These are phyloP conservation scores for Wallacemonas sp. DNA, from an alignment of 208 protist species.

Conservation along the genomic window DNA sequence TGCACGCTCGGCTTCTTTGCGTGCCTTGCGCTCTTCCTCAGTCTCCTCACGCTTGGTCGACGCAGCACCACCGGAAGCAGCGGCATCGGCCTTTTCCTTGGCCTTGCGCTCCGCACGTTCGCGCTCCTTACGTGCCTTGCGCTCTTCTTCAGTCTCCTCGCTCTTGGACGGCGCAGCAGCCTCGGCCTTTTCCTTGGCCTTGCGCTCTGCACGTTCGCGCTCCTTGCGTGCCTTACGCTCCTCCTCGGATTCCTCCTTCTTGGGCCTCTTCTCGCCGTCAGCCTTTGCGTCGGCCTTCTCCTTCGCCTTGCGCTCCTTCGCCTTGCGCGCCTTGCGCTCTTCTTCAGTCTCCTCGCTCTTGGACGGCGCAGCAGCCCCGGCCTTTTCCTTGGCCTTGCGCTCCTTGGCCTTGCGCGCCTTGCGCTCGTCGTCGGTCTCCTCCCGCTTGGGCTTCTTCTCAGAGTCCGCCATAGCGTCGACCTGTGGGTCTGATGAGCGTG, in stretches of 20 bases:
- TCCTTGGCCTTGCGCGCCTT: conserved; percentile 38
- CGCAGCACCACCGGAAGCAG: background rate
- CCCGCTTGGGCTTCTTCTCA: conserved; percentile 14
- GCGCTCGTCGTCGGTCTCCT: conserved; percentile 80
- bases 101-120: conserved; percentile 32
- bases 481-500: background rate
- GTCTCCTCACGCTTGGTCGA: conserved; percentile 25
- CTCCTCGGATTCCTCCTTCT: conserved; percentile 69
- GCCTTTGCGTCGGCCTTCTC: conserved; percentile 16
- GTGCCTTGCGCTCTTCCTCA: conserved; percentile 44
- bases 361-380: conserved; percentile 4
- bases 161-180: background rate
- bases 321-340: conserved; percentile 43
- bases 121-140: conserved; percentile 39
- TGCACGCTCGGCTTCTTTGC: conserved; percentile 35
- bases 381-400: conserved; percentile 18
- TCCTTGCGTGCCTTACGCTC: conserved; percentile 71
- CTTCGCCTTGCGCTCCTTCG: conserved; percentile 36
- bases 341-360: conserved; percentile 42
- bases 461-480: background rate
- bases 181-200: conserved; percentile 15
- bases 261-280: conserved; percentile 20
- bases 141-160: conserved; percentile 52
- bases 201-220: conserved; percentile 41
- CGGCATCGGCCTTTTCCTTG: conserved; percentile 20